phyloP scores from a whole-genome alignment of 1,284 basidiomycete genomes.

The Tilletia indica region DNA sequence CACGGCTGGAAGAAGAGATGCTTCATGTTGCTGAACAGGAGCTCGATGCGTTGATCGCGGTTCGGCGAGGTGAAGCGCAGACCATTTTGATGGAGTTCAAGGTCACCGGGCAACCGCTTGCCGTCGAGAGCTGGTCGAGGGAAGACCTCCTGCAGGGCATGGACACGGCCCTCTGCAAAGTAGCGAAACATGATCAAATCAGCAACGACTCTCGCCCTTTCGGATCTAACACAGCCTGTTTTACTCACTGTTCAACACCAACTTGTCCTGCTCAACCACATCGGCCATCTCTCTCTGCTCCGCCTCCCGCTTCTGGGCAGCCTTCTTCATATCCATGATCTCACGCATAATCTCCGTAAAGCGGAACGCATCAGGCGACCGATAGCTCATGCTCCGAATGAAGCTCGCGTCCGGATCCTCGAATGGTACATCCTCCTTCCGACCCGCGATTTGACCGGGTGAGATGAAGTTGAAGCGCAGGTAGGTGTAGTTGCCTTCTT shows the following conservation, averaged over 20 bases:
- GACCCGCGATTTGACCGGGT: constrained; percentile 92
- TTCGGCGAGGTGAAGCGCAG: constrained; percentile 81
- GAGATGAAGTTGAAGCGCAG: constrained; percentile 98
- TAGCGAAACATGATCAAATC: neutral
- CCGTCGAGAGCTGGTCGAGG: constrained; percentile 89
- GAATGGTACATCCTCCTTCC: constrained; percentile 99
- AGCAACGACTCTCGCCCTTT: neutral
- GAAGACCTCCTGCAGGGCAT: constrained; percentile 79
- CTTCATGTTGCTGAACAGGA: constrained; percentile 96
- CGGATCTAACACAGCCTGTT: neutral
- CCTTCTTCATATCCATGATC: constrained; percentile 93
- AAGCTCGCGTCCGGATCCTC: constrained; percentile 97
- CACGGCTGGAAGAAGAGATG: constrained; percentile 99
- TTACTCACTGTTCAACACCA: constrained; percentile 77
- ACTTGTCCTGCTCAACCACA: constrained; percentile 88
- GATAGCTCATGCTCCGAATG: constrained; percentile 90
- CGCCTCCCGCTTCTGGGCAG: constrained; percentile 92
- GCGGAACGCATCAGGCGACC: constrained; percentile 82
- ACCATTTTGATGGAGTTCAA: constrained; percentile 97
- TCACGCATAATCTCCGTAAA: constrained; percentile 85
- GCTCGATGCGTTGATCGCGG: constrained; percentile 45
- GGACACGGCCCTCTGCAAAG: constrained; percentile 44
- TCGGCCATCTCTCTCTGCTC: constrained; percentile 98
- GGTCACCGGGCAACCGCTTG: constrained; percentile 83
- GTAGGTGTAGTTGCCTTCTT: constrained; percentile 91